Conservation (phyloP, 805 yeast genomes). For the Pichia exigua region DNA sequence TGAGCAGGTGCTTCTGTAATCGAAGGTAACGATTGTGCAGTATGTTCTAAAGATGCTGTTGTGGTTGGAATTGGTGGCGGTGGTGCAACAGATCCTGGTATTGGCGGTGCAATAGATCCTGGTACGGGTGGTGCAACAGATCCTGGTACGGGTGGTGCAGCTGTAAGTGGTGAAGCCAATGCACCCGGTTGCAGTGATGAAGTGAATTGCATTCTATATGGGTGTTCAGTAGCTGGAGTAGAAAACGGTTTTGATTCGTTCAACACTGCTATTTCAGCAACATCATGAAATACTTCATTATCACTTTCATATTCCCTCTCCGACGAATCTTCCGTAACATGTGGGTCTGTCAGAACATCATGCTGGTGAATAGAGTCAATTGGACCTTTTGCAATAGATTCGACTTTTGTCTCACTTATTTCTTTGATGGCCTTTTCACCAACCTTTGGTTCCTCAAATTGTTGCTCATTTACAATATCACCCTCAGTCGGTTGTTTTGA, state of each 20-base stretch:
- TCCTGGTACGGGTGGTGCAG: conserved; percentile 9
- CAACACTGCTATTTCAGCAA: background rate
- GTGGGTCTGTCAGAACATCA: background rate
- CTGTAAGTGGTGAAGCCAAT: conserved; percentile 4
- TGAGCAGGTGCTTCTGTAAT: background rate
- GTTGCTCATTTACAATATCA: no score
- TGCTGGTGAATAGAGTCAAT: background rate
- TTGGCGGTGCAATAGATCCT: background rate
- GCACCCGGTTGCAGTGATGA: conserved; percentile 3
- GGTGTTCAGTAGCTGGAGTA: background rate
- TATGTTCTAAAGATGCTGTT: background rate
- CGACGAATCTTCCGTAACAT: background rate
- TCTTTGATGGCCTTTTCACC: conserved; percentile 7
- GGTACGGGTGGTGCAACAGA: no score
- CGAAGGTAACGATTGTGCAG: background rate
- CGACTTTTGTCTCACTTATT: conserved; percentile 2
- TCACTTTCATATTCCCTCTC: background rate
- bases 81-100: background rate
- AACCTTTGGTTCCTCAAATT: no score
- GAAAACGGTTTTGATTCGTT: background rate
- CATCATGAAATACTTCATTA: background rate
- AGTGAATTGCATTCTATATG: background rate
- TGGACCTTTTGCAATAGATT: background rate
- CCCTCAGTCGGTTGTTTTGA: background rate
- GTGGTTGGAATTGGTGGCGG: conserved; percentile 3